A percentile compares a stretch with the other conserved stretches of the same genome.
Conservation (phyloP, 2,329 filamentous ascomycete species). For the Exophiala viscosa region DNA sequence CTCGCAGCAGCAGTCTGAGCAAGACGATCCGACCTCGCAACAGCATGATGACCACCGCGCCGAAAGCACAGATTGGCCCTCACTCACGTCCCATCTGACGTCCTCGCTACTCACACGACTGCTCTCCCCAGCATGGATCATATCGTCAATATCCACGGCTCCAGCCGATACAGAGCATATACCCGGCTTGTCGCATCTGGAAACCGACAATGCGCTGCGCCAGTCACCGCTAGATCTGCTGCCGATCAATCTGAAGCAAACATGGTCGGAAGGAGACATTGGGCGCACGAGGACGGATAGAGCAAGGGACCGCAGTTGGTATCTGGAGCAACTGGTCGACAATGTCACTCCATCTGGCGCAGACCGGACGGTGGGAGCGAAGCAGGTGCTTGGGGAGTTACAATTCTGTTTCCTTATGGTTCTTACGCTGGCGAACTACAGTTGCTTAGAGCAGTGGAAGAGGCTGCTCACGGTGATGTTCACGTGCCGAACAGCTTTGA, state of each 20-base stretch:
- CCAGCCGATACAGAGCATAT: conserved; percentile 56
- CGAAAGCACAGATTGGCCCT: conserved; percentile 41
- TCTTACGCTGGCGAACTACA: conserved; percentile 62
- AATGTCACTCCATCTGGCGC: conserved; percentile 28
- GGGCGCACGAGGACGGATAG: conserved; percentile 60
- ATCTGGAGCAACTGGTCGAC: conserved; percentile 51
- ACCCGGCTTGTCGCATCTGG: conserved; percentile 47
- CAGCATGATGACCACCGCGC: conserved; percentile 31
- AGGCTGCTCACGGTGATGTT: conserved; percentile 55
- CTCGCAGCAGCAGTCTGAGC: background rate
- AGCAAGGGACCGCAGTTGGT: conserved; percentile 61
- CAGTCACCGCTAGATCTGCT: conserved; percentile 48
- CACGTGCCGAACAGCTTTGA: conserved; percentile 53
- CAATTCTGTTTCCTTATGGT: conserved; percentile 63
- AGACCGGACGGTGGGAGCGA: conserved; percentile 34
- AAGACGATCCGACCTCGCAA: background rate
- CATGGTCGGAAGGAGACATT: conserved; percentile 59
- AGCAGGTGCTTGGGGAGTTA: conserved; percentile 54
- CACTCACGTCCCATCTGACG: conserved; percentile 51
- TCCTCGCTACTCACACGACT: conserved; percentile 29
- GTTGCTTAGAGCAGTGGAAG: conserved; percentile 64
- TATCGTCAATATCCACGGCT: conserved; percentile 58
- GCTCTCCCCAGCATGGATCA: conserved; percentile 42
- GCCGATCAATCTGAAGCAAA: conserved; percentile 58
- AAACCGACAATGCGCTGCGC: conserved; percentile 18